Evolutionary conservation across 2,329 filamentous ascomycete species (phyloP).

Genomic region (Arthrinium puccinioides): DNA sequence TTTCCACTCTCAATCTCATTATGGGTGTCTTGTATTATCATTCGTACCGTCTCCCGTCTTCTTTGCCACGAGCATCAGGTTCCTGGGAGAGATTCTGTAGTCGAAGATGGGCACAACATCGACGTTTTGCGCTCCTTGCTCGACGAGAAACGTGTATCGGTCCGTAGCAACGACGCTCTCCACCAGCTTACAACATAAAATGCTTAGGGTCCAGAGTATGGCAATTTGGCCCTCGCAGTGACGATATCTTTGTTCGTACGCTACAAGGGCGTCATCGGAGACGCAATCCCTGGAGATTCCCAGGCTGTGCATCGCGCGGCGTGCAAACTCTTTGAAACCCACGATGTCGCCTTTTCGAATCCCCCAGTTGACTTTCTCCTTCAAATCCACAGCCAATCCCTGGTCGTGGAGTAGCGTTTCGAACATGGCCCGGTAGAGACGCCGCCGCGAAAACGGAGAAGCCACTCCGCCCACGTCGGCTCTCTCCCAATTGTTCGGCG

Average conservation of each 20-base stretch:
- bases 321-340: constrained; percentile 17
- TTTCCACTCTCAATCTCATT: too few species aligned
- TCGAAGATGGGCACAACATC: constrained; percentile 21
- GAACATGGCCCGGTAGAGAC: constrained; percentile 18
- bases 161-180: constrained; percentile 24
- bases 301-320: constrained; percentile 17
- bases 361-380: constrained; percentile 19
- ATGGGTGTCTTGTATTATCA: too few species aligned
- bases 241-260: constrained; percentile 17
- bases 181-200: constrained; percentile 24
- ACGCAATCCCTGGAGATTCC: constrained; percentile 10
- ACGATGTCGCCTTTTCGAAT: constrained; percentile 20
- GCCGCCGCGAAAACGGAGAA: constrained; percentile 17
- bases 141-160: constrained; percentile 21
- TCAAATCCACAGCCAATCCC: constrained; percentile 6
- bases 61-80: constrained; percentile 19
- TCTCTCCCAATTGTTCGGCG: constrained; percentile 24
- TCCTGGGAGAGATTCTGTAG: constrained; percentile 17
- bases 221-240: constrained; percentile 17
- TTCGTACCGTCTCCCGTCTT: too few species aligned
- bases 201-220: constrained; percentile 24
- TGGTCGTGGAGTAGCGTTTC: constrained; percentile 21
- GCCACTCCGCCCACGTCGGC: constrained; percentile 7
- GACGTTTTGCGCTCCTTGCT: constrained; percentile 11
- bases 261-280: constrained; percentile 11